These are phyloP conservation scores for Mycena vitilis DNA, from an alignment of 768 basidiomycete species.

Conservation along the genomic window DNA sequence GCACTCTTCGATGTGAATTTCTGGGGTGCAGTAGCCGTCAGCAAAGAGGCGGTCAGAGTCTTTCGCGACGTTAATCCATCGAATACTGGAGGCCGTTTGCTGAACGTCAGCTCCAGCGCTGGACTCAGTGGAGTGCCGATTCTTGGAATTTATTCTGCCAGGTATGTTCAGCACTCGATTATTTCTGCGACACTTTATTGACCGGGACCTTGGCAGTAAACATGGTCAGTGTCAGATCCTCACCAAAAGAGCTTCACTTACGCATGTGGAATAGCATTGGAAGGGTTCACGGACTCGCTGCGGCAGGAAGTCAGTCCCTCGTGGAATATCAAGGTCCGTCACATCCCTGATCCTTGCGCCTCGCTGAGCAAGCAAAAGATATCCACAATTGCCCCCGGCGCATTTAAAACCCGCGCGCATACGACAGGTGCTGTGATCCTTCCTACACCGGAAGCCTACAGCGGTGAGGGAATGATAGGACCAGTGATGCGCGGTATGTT, in stretches of 20 bases:
- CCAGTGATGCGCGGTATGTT: constrained; percentile 9
- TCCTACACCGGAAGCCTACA: constrained; percentile 12
- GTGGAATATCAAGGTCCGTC: constrained; percentile 29
- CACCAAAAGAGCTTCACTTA: background rate
- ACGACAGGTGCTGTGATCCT: background rate
- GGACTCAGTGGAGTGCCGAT: constrained; percentile 20
- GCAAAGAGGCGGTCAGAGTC: constrained; percentile 24
- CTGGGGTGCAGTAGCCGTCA: constrained; percentile 36
- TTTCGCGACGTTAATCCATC: constrained; percentile 17
- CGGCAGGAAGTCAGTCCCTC: constrained; percentile 18
- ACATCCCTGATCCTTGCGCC: background rate
- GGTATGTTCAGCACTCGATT: constrained; percentile 6
- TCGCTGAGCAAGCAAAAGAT: constrained; percentile 6
- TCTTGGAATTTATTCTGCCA: constrained; percentile 21
- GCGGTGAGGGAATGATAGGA: constrained; percentile 4
- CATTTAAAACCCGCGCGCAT: constrained; percentile 26
- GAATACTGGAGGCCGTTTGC: constrained; percentile 11
- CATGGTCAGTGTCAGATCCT: background rate
- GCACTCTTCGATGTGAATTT: constrained; percentile 31
- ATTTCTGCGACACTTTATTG: background rate
- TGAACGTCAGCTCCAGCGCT: constrained; percentile 17
- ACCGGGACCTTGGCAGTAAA: constrained; percentile 4
- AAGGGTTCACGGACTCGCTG: constrained; percentile 27
- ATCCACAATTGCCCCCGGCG: constrained; percentile 24
- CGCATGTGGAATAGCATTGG: constrained; percentile 5